Evolutionary conservation across 306 rosid species (phyloP).

Genomic region (Castanea sativa): DNA sequence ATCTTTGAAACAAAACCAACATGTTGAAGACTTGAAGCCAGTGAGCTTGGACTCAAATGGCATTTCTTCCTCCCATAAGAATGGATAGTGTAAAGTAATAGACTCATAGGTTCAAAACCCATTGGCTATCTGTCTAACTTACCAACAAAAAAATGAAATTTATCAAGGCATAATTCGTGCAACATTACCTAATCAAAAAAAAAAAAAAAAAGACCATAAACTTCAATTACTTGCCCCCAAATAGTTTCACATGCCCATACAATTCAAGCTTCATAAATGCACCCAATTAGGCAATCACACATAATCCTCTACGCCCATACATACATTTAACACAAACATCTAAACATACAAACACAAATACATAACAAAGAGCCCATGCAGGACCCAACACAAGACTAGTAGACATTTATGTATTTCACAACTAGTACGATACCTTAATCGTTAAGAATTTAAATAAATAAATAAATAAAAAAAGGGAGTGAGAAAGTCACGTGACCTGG

Average conservation of each 20-base stretch:
- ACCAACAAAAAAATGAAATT: too few species aligned
- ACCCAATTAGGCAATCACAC: background rate
- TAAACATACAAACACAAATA: too few species aligned
- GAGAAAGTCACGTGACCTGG: conserved; percentile 35
- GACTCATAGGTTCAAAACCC: too few species aligned
- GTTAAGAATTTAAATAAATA: background rate
- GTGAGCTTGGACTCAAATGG: too few species aligned
- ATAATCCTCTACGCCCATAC: background rate
- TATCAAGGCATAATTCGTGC: background rate
- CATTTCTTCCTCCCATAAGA: too few species aligned
- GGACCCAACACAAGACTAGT: too few species aligned
- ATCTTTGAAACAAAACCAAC: background rate
- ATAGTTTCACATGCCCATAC: background rate
- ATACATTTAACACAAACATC: background rate
- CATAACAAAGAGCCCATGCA: too few species aligned
- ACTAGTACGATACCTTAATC: background rate
- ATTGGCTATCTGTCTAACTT: too few species aligned
- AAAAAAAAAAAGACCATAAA: background rate
- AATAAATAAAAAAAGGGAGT: background rate
- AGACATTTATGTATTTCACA: background rate
- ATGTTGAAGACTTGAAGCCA: too few species aligned
- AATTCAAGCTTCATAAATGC: background rate
- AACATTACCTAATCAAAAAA: background rate
- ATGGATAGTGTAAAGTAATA: background rate
- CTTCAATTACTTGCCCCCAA: background rate